Evolutionary conservation across 805 yeast species (phyloP).

Genomic region (Schwanniomyces polymorphus): DNA sequence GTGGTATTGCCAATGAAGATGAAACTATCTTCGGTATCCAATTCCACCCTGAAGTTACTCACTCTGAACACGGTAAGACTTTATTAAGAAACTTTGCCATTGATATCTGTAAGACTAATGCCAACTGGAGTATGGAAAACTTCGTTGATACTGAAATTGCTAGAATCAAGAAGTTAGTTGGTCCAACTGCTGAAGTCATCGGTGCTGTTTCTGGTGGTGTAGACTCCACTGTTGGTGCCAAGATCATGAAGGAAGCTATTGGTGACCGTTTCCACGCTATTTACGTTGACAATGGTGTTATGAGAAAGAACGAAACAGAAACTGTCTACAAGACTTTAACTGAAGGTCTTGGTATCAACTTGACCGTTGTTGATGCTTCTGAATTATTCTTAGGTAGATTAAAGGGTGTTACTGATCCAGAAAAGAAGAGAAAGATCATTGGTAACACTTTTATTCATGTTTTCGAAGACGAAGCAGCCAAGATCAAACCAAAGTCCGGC

Average conservation of each 20-base stretch:
- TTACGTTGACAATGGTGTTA: constrained; percentile 95
- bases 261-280: constrained; percentile 99
- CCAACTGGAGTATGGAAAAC: constrained; percentile 98
- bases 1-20: constrained; percentile 80
- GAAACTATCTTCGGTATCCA: constrained; percentile 89
- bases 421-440: constrained; percentile 96
- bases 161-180: constrained; percentile 87
- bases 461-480: constrained; percentile 93
- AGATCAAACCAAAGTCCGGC: constrained; percentile 85
- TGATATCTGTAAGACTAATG: constrained; percentile 78
- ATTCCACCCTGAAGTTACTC: constrained; percentile 99
- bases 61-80: constrained; percentile 86
- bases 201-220: constrained; percentile 99
- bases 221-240: constrained; percentile 98
- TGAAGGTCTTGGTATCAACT: constrained; percentile 90
- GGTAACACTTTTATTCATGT: constrained; percentile 98
- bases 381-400: constrained; percentile 84
- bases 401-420: constrained; percentile 96
- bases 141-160: constrained; percentile 95
- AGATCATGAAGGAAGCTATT: constrained; percentile 96
- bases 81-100: constrained; percentile 91
- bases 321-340: constrained; percentile 85
- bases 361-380: constrained; percentile 91
- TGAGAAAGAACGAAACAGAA: constrained; percentile 91
- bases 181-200: constrained; percentile 97